A percentile compares a stretch with the other conserved stretches of the same genome.
phyloP scores from a whole-genome alignment of 2,329 filamentous ascomycete genomes.

The Diplodia corticola region DNA sequence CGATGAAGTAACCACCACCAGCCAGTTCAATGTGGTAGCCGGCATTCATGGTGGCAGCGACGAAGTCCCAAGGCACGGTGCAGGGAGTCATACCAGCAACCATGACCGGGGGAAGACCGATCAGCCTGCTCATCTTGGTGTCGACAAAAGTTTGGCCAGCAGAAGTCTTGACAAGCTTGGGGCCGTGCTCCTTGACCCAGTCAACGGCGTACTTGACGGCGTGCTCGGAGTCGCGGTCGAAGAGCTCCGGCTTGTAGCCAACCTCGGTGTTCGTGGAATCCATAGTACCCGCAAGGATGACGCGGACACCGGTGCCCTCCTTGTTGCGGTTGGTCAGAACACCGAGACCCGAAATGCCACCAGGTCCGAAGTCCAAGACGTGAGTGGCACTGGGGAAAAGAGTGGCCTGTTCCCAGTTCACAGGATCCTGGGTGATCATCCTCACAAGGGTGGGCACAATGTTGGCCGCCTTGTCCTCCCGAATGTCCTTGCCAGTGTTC shows the following conservation, averaged over 20 bases:
- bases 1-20: conserved; percentile 53
- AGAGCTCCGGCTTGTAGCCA: conserved; percentile 96
- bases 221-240: conserved; percentile 92
- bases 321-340: conserved; percentile 98
- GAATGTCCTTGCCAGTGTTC: conserved; percentile 81
- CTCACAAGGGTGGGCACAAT: conserved; percentile 84
- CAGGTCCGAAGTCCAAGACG: conserved; percentile 93
- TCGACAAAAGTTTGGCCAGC: conserved; percentile 89
- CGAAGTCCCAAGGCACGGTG: conserved; percentile 52
- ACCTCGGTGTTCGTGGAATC: conserved; percentile 87
- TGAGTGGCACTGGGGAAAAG: conserved; percentile 89
- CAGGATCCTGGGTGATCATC: conserved; percentile 90
- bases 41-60: conserved; percentile 56
- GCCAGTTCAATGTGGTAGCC: conserved; percentile 52
- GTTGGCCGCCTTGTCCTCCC: conserved; percentile 66
- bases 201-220: conserved; percentile 93
- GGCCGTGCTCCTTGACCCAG: conserved; percentile 97
- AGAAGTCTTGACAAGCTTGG: conserved; percentile 86
- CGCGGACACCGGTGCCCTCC: conserved; percentile 94
- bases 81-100: conserved; percentile 53
- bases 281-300: conserved; percentile 92
- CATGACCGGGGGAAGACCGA: conserved; percentile 51
- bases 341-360: conserved; percentile 93
- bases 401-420: conserved; percentile 95
- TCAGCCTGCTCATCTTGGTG: conserved; percentile 65